These are phyloP conservation scores for Umbilicus rupestris DNA, from an alignment of 164 flowering plant genomes.

Conservation along the genomic window DNA sequence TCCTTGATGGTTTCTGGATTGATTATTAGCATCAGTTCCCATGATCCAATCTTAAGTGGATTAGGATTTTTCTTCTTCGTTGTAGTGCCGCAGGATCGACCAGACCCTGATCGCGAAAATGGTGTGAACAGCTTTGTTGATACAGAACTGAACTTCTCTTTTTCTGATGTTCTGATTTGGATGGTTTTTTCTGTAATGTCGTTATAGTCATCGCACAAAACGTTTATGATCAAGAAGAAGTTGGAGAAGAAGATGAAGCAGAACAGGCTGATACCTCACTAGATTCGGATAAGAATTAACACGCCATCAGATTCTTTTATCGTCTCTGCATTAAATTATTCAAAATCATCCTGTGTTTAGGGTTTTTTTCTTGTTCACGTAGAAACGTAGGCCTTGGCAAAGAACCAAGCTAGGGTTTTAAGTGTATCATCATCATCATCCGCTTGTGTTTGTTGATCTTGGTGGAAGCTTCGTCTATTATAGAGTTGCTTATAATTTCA, in stretches of 20 bases:
- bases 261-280: constrained; percentile 50
- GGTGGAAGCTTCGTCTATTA: no score
- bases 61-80: no score
- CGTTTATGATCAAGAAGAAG: constrained; percentile 51
- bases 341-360: neutral
- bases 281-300: constrained; percentile 53
- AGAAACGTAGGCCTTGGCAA: neutral
- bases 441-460: no score
- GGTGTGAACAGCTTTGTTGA: no score
- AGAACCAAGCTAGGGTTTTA: constrained; percentile 4
- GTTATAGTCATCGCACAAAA: constrained; percentile 47
- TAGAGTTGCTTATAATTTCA: no score
- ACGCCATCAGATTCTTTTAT: constrained; percentile 33
- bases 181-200: neutral
- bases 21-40: no score
- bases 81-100: no score
- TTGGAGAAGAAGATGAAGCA: constrained; percentile 55
- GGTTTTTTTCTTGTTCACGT: neutral
- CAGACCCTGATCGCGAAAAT: no score
- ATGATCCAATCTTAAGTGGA: no score
- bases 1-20: no score
- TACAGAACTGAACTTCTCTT: no score
- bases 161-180: no score
- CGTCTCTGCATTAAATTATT: neutral
- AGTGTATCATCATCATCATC: neutral